Conservation (phyloP, 106 monocot species). For the Dendrobium catenatum region DNA sequence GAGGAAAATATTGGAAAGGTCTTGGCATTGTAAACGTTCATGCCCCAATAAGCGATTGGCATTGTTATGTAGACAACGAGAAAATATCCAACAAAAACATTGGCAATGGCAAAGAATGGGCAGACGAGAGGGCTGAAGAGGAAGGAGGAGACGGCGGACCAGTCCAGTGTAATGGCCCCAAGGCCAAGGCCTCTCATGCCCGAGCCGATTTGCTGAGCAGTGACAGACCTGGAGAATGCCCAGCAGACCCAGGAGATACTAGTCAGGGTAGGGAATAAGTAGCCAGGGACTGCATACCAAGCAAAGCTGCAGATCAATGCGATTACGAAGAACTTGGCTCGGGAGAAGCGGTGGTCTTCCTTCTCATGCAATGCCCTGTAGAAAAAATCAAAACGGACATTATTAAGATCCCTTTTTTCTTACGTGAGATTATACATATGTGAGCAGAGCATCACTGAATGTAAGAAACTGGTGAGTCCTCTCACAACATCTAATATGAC, state of each 20-base stretch:
- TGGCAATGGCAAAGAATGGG: constrained; percentile 88
- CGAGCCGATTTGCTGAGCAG: constrained; percentile 87
- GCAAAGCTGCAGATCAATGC: constrained; percentile 69
- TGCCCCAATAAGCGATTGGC: constrained; percentile 67
- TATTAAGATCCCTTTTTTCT: too few species aligned
- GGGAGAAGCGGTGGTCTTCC: constrained; percentile 52
- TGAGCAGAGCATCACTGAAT: too few species aligned
- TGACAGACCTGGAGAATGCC: constrained; percentile 75
- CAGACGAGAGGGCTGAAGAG: constrained; percentile 73
- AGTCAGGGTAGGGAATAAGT: constrained; percentile 75
- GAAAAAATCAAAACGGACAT: not conserved
- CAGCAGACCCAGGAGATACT: constrained; percentile 82
- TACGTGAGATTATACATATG: too few species aligned
- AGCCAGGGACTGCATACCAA: constrained; percentile 84
- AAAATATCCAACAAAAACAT: constrained; percentile 63
- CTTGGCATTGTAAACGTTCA: constrained; percentile 62
- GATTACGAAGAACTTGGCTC: constrained; percentile 87
- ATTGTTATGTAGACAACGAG: constrained; percentile 46
- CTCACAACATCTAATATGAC: too few species aligned
- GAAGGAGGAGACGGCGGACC: constrained; percentile 75
- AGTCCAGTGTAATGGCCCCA: constrained; percentile 83
- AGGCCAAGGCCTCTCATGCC: constrained; percentile 76
- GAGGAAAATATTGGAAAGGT: constrained; percentile 91
- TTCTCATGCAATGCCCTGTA: constrained; percentile 92
- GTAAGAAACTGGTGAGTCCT: too few species aligned